Base-by-base conservation (phyloP, 2,329 filamentous ascomycete genomes). In the Arthrobotrys conoides region DNA sequence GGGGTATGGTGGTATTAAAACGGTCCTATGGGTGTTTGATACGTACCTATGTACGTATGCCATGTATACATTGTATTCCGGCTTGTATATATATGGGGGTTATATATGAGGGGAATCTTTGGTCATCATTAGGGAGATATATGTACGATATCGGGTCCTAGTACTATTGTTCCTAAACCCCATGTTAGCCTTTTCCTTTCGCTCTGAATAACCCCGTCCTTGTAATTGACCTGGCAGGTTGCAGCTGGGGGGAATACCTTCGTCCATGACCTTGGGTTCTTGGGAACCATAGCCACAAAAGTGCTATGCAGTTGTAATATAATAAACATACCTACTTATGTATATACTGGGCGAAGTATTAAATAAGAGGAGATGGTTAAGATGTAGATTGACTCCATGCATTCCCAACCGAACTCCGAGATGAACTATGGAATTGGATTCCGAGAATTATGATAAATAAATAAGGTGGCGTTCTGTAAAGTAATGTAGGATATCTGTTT, bases 1-100 rank as follows among this genome's bases (percentile, higher is more conserved):
- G n/a, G n/a, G 57, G 27, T 61, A 16, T 27, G 57, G 57, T 10
- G 20, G 27, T 61, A 61, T 61, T n/a, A 12, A 22, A 20, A 44
- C 5, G 48, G 57, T 57, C 61, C 63, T 73, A 73, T 73, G 16
- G 27, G 70, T 46, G 33, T 9, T 67, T 51, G 61, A 49, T 67
- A 73, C 63, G 70, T 73, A 59, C 44, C n/a, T 44, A n/a, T 44
- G n/a, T 44, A 16, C 16, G 9, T 57, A 57, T 36, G 36, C 12
- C 3, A 30, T 30, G 8, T 30, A 30, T n/a, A n/a, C n/a, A n/a
- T n/a, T n/a, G n/a, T n/a, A n/a, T n/a, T n/a, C n/a, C n/a, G n/a
- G n/a, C n/a, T n/a, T n/a, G n/a, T n/a, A n/a, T n/a, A 6, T 30
- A 30, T 30, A 30, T 30, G 27, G 27, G 3, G 27, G n/a, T n/a